Percentiles rank a stretch among this genome's conserved stretches.
Conservation (phyloP, 192 early-diverging fungal species). For the Coemansia sp. region DNA sequence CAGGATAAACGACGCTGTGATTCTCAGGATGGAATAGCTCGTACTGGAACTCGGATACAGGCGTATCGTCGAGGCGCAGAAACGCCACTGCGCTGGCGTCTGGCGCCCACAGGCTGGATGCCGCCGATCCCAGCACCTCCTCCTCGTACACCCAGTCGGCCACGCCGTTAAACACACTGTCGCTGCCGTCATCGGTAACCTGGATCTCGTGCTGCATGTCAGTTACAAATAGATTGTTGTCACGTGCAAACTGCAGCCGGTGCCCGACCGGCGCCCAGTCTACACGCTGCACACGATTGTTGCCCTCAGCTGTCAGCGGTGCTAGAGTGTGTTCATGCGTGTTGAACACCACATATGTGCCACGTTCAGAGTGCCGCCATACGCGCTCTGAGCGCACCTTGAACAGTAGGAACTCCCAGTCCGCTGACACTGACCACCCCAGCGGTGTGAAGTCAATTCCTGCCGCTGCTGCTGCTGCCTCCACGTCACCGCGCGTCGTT, state of each 20-base stretch:
- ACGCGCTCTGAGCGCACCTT: conserved; percentile 60
- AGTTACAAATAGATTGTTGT: conserved; percentile 85
- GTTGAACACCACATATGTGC: conserved; percentile 79
- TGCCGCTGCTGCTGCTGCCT: conserved; percentile 21
- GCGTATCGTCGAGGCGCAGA: conserved; percentile 82
- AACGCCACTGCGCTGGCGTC: conserved; percentile 75
- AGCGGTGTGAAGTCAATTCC: conserved; percentile 46
- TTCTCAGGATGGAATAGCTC: conserved; percentile 70
- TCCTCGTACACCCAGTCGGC: conserved; percentile 99
- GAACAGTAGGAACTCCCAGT: conserved; percentile 76
- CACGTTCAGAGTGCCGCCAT: conserved; percentile 85
- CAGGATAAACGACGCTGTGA: conserved; percentile 63
- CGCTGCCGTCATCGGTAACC: conserved; percentile 83
- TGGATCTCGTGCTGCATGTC: conserved; percentile 67
- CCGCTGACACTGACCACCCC: conserved; percentile 67
- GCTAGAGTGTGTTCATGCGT: conserved; percentile 57
- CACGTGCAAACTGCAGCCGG: conserved; percentile 77
- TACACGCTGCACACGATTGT: conserved; percentile 61
- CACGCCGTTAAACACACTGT: conserved; percentile 83
- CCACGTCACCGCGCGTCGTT: conserved; percentile 26
- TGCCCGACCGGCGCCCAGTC: conserved; percentile 80
- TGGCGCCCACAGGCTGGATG: conserved; percentile 87
- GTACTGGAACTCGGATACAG: conserved; percentile 75
- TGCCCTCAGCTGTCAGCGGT: conserved; percentile 56
- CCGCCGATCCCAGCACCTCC: conserved; percentile 71